Evolutionary conservation across 495 filamentous ascomycete species (phyloP).

Genomic region (Diplogelasinospora grovesii): DNA sequence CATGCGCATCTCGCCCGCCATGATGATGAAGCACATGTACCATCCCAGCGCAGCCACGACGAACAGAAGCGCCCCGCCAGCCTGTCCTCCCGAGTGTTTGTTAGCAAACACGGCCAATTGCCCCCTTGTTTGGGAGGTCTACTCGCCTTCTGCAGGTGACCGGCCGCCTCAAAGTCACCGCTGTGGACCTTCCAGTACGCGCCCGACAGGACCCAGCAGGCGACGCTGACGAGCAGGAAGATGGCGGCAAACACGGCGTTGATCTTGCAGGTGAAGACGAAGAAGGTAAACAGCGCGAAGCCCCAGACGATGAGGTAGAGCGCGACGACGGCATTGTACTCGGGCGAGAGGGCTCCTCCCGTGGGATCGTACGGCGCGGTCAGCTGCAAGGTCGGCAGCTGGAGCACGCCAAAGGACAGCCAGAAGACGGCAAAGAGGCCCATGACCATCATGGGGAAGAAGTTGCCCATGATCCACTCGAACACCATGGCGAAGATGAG

Average conservation of each 20-base stretch:
- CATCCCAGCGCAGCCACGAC: slow-evolving; percentile 45
- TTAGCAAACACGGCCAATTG: background rate
- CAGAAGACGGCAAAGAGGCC: slow-evolving; percentile 52
- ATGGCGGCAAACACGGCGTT: slow-evolving; percentile 48
- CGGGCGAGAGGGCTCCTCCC: slow-evolving; percentile 33
- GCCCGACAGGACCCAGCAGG: slow-evolving; percentile 40
- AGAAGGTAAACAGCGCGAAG: slow-evolving; percentile 50
- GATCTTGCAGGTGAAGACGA: slow-evolving; percentile 48
- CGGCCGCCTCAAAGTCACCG: slow-evolving; percentile 38
- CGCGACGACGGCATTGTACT: slow-evolving; percentile 43
- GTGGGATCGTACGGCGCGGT: slow-evolving; percentile 43
- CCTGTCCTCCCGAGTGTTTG: slow-evolving; percentile 17
- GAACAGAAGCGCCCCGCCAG: slow-evolving; percentile 43
- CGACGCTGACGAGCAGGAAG: slow-evolving; percentile 44
- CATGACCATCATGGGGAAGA: slow-evolving; percentile 53
- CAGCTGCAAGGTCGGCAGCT: slow-evolving; percentile 46
- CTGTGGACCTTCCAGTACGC: slow-evolving; percentile 45
- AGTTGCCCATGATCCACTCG: slow-evolving; percentile 48
- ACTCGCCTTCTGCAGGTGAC: slow-evolving; percentile 40
- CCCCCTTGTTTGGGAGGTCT: background rate
- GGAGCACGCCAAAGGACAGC: slow-evolving; percentile 47
- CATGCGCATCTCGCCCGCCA: slow-evolving; percentile 53
- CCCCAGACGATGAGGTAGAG: slow-evolving; percentile 51
- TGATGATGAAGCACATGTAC: slow-evolving; percentile 50
- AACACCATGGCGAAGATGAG: slow-evolving; percentile 42